Evolutionary conservation across 1,139 yeast species (phyloP).

Genomic region (Saccharomycopsis crataegensis): DNA sequence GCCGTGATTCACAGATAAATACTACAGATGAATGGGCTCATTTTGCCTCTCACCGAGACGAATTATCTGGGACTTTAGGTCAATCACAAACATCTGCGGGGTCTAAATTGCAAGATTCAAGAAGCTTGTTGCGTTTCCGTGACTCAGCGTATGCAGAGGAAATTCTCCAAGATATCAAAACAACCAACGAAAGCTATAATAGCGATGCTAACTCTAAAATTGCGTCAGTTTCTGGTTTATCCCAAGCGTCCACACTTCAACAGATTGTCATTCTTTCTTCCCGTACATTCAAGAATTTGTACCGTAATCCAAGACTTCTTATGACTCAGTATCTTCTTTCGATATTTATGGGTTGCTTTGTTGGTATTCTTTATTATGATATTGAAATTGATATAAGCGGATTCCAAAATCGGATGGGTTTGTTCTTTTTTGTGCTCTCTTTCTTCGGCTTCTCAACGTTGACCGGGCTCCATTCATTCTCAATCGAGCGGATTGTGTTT

Average conservation of each 20-base stretch:
- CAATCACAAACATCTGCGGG: background rate
- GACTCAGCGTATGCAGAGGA: constrained; percentile 45
- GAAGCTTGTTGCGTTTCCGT: constrained; percentile 31
- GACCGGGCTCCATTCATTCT: constrained; percentile 84
- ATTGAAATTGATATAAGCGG: constrained; percentile 88
- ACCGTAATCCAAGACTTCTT: constrained; percentile 82
- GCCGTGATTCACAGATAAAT: constrained; percentile 36
- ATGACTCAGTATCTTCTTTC: constrained; percentile 79
- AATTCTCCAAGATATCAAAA: constrained; percentile 41
- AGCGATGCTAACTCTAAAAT: constrained; percentile 10
- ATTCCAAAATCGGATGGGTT: constrained; percentile 88
- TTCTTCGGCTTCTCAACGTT: constrained; percentile 90
- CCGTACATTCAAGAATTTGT: constrained; percentile 84
- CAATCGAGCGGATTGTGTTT: constrained; percentile 80
- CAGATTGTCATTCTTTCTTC: constrained; percentile 70
- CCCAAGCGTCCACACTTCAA: constrained; percentile 47
- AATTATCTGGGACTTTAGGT: constrained; percentile 33
- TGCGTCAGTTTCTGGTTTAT: constrained; percentile 29
- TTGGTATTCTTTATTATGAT: constrained; percentile 80
- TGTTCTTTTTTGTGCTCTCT: constrained; percentile 83
- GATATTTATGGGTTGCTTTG: constrained; percentile 66
- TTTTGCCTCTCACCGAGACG: constrained; percentile 79
- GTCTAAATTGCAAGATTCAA: background rate
- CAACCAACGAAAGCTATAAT: constrained; percentile 26
- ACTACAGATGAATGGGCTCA: constrained; percentile 86